Conservation (phyloP, 345 rosid genomes). For the Moricandia arvensis region DNA sequence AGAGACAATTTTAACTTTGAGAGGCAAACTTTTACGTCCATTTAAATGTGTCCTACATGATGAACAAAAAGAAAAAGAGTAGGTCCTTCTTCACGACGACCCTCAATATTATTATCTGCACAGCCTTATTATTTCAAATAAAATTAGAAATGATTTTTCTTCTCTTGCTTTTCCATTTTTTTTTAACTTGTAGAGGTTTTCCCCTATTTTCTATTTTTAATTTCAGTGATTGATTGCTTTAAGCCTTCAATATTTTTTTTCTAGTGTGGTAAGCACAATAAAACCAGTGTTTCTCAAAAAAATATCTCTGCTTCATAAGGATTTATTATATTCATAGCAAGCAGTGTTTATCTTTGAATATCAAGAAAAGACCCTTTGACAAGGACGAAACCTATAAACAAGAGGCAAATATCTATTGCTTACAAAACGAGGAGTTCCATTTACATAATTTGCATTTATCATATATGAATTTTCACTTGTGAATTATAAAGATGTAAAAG, state of each 20-base stretch:
- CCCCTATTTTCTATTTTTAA: conserved; percentile 3
- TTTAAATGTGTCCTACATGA: conserved; percentile 3
- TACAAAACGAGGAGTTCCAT: not conserved
- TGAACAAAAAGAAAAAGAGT: not conserved
- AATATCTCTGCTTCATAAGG: not conserved
- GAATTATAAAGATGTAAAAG: not conserved
- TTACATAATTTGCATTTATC: not conserved
- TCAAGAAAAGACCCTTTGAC: conserved; percentile 1
- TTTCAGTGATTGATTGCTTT: not conserved
- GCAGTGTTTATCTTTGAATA: not conserved
- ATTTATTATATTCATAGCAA: not conserved
- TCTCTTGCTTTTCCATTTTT: not conserved
- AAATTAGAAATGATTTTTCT: not conserved
- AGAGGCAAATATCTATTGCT: not conserved
- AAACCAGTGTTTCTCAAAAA: not conserved
- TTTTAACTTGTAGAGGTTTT: not conserved
- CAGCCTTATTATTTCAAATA: not conserved
- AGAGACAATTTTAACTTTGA: not conserved
- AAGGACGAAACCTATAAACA: conserved; percentile 8
- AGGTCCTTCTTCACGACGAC: conserved; percentile 11
- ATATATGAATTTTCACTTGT: not conserved
- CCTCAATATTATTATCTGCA: conserved; percentile 12
- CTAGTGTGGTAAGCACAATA: not conserved
- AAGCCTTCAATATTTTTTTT: not conserved
- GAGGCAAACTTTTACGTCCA: not conserved